Base-by-base conservation (phyloP, 1,284 basidiomycete species). In the Microbotryum violaceum region DNA sequence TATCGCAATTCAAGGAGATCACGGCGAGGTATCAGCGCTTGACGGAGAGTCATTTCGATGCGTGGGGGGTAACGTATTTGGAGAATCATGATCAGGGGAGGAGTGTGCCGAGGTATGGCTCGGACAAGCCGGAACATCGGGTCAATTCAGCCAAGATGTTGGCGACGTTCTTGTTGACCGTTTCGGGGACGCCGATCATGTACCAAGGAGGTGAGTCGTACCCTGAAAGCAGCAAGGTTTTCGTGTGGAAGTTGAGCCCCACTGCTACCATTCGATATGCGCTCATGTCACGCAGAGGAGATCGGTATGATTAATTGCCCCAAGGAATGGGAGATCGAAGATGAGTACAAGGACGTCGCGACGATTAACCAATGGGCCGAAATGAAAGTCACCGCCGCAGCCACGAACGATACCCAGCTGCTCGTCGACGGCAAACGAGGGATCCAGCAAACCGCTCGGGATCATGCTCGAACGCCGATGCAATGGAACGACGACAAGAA, bases 281-380 rank as follows among this genome's bases (percentile, higher is more conserved):
- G 33, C 12, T 16, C 37, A 16, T 16, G 37, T 18, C 16, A 42
- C 14, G 20, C 57, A 65, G 58, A 88, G 74, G 85, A 87, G 70
- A 79, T 89, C 1, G 87, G 82, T 0, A 78, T 85, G 75, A 81
- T 79, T 74, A 89, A 89, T 64, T 80, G 87, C 48, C 85, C 86
- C 8, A 71, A 76, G 37, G 73, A 75, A 6, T 88, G 86, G 86
- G 79, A 80, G 0, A 77, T 85, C 21, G 82, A 85, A 12, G 21
- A 47, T 57, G 85, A 87, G 64, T 88, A 85, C 72, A 83, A 83
- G 70, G 50, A 60, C n/a, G 45, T 60, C 48, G 54, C 54, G 46
- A 64, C 66, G 80, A 64, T 73, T 79, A 58, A 54, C 49, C 50
- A 56, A 14, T 57, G 56, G 50, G 31, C 56, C 56, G 58, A 62